phyloP scores from a whole-genome alignment of 331 rosid species.

The Phaseolus coccineus region DNA sequence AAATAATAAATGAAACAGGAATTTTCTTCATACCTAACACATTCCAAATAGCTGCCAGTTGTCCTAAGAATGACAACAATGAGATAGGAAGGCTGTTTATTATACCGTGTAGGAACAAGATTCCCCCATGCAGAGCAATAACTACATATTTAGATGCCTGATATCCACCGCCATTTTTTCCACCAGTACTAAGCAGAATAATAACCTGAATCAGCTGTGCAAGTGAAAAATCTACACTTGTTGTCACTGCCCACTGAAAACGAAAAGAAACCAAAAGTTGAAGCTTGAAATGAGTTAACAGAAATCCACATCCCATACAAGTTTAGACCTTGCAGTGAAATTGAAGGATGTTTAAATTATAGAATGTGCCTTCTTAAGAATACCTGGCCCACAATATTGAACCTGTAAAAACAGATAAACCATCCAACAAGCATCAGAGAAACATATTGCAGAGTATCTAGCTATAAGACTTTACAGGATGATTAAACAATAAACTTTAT shows the following conservation, averaged over 20 bases:
- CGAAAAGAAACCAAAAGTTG: constrained; percentile 45
- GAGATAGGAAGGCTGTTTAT: constrained; percentile 87
- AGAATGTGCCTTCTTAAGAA: constrained; percentile 41
- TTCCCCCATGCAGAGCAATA: constrained; percentile 75
- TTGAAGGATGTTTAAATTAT: constrained; percentile 51
- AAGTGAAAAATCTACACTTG: constrained; percentile 92
- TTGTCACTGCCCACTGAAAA: constrained; percentile 99
- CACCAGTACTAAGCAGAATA: constrained; percentile 91
- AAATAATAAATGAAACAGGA: constrained; percentile 14
- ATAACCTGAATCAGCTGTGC: constrained; percentile 92
- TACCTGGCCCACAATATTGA: constrained; percentile 99
- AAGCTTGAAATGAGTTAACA: constrained; percentile 20
- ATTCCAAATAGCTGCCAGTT: constrained; percentile 93
- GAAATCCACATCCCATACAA: constrained; percentile 36
- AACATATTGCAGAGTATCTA: constrained; percentile 21
- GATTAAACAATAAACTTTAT: neutral
- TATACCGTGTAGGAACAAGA: constrained; percentile 81
- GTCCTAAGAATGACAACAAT: constrained; percentile 85
- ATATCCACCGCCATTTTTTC: constrained; percentile 81
- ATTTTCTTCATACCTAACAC: constrained; percentile 61
- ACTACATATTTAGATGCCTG: constrained; percentile 78
- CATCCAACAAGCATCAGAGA: constrained; percentile 45
- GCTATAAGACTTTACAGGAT: neutral
- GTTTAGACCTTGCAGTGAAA: constrained; percentile 47
- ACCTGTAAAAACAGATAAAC: constrained; percentile 71